phyloP scores from a whole-genome alignment of 1,139 yeast species.

The Taiozyma sp. region DNA sequence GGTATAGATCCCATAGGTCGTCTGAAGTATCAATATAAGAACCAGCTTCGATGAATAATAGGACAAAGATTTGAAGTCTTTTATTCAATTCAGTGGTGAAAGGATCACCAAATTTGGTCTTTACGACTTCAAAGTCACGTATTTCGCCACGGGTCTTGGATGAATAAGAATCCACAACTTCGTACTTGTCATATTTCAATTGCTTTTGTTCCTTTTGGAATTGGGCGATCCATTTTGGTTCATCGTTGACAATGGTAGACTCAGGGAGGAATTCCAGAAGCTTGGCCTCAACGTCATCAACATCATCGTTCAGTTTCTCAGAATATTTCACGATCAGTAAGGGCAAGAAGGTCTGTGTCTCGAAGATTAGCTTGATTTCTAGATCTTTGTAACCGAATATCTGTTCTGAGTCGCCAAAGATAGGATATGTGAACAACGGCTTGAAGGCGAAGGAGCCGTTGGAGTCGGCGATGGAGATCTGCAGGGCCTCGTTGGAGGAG shows the following conservation, averaged over 20 bases:
- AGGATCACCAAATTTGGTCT: conserved; percentile 23
- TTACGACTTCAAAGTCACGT: conserved; percentile 33
- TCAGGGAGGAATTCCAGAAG: conserved; percentile 58
- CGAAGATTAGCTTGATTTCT: conserved; percentile 48
- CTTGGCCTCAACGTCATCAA: conserved; percentile 33
- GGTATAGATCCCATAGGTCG: conserved; percentile 61
- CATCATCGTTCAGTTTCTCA: conserved; percentile 43
- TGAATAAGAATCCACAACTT: conserved; percentile 32
- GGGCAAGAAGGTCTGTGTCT: conserved; percentile 50
- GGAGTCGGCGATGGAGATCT: conserved; percentile 51
- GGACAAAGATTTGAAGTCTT: conserved; percentile 73
- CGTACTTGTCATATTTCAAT: conserved; percentile 30
- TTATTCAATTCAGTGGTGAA: conserved; percentile 49
- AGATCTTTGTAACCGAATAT: conserved; percentile 81
- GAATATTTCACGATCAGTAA: conserved; percentile 52
- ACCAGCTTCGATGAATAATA: conserved; percentile 91
- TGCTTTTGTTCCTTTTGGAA: conserved; percentile 43
- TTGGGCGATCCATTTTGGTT: conserved; percentile 57
- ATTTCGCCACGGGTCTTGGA: conserved; percentile 26
- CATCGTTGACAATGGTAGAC: conserved; percentile 57
- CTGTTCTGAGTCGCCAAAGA: conserved; percentile 87
- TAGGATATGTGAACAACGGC: conserved; percentile 86
- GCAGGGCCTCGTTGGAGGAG: conserved; percentile 62
- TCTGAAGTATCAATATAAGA: conserved; percentile 78
- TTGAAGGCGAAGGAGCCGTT: conserved; percentile 54